Percentiles rank a stretch among this genome's conserved stretches.
Conservation (phyloP, 306 rosid species). For the Sindora glabra region DNA sequence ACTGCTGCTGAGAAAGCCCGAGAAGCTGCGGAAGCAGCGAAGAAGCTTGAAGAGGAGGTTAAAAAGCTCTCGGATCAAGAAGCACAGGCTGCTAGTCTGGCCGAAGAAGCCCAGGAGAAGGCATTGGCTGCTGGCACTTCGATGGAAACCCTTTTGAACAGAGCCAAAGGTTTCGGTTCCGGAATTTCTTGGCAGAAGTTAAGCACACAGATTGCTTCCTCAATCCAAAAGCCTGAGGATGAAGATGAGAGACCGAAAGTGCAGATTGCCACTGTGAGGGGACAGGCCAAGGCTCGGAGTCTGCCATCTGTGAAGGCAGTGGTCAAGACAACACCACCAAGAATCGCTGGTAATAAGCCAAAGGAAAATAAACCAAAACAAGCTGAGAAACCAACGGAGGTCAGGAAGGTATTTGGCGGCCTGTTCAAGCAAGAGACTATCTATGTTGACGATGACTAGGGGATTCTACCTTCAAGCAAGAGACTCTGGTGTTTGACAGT, state of each 20-base stretch:
- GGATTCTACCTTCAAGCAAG: slow-evolving; percentile 2
- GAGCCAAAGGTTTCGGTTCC: slow-evolving; percentile 63
- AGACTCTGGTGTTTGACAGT: slow-evolving; percentile 13
- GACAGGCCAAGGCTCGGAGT: slow-evolving; percentile 77
- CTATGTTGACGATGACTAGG: slow-evolving; percentile 81
- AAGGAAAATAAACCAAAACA: slow-evolving; percentile 38
- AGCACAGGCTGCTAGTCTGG: slow-evolving; percentile 38
- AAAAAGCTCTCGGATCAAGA: slow-evolving; percentile 47
- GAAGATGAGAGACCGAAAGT: slow-evolving; percentile 43
- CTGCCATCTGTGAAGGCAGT: slow-evolving; percentile 49
- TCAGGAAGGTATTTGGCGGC: slow-evolving; percentile 89
- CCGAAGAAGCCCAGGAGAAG: slow-evolving; percentile 53
- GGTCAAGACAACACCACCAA: slow-evolving; percentile 32
- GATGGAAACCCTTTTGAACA: slow-evolving; percentile 43
- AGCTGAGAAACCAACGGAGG: slow-evolving; percentile 31
- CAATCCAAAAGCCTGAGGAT: slow-evolving; percentile 37
- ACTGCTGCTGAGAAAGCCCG: slow-evolving; percentile 53
- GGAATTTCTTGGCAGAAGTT: slow-evolving; percentile 68
- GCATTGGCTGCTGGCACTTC: slow-evolving; percentile 50
- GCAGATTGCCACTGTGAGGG: slow-evolving; percentile 82
- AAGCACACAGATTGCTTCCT: slow-evolving; percentile 50
- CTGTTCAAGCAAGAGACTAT: slow-evolving; percentile 87
- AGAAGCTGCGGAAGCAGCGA: slow-evolving; percentile 45
- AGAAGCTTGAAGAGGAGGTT: slow-evolving; percentile 51
- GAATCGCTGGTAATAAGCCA: slow-evolving; percentile 16